A percentile compares a stretch with the other conserved stretches of the same genome.
Conservation (phyloP, 495 filamentous ascomycete species). For the Collariella sp. region DNA sequence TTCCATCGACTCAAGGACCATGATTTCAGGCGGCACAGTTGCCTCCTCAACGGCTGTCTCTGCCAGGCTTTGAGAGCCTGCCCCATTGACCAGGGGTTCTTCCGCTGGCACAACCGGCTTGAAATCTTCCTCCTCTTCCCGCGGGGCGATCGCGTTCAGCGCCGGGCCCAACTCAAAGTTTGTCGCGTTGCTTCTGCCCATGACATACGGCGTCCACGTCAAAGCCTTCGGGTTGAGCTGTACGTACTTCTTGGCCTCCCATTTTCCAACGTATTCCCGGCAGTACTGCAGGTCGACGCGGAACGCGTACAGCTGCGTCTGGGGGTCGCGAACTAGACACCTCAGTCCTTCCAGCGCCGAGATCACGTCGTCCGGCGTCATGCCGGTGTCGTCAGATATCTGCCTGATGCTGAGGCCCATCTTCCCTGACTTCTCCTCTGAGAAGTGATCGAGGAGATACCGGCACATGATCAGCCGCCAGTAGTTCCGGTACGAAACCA, state of each 20-base stretch:
- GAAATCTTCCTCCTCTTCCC: constrained; percentile 58
- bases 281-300: constrained; percentile 77
- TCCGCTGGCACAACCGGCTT: constrained; percentile 30
- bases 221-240: constrained; percentile 73
- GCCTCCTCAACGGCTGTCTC: constrained; percentile 12
- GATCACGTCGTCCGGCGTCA: constrained; percentile 93
- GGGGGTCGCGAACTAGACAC: constrained; percentile 79
- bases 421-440: constrained; percentile 44
- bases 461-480: constrained; percentile 80
- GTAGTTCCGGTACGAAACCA: constrained; percentile 95
- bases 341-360: constrained; percentile 84
- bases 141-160: constrained; percentile 79
- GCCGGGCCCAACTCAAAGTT: constrained; percentile 75
- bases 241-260: constrained; percentile 79
- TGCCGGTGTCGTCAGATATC: constrained; percentile 83
- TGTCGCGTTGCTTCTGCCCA: constrained; percentile 76
- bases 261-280: constrained; percentile 71
- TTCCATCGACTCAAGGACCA: constrained; percentile 39
- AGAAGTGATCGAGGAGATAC: constrained; percentile 51
- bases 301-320: constrained; percentile 80
- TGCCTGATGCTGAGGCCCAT: constrained; percentile 62
- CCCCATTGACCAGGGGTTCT: constrained; percentile 29
- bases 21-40: constrained; percentile 17
- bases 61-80: constrained; percentile 18
- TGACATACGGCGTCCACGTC: constrained; percentile 96